Evolutionary conservation across 495 filamentous ascomycete species (phyloP).

Genomic region (Penicillium arizonense): DNA sequence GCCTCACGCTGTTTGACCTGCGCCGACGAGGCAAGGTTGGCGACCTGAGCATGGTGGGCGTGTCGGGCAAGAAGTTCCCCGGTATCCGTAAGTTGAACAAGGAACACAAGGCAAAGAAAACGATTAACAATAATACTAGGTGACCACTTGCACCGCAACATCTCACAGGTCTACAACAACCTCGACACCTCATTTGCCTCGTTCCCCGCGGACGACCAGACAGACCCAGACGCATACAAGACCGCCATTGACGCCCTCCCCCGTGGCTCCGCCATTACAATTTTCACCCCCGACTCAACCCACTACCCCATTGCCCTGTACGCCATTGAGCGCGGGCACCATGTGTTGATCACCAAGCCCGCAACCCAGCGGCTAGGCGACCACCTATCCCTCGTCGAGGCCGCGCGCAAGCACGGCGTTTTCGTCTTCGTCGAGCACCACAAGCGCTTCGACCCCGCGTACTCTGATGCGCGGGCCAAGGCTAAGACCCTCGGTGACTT

Average conservation of each 20-base stretch:
- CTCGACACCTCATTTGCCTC: slow-evolving; percentile 81
- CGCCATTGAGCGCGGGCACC: slow-evolving; percentile 80
- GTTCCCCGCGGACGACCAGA: slow-evolving; percentile 68
- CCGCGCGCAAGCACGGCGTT: slow-evolving; percentile 70
- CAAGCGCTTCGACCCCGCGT: slow-evolving; percentile 92
- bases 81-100: slow-evolving; percentile 68
- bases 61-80: slow-evolving; percentile 83
- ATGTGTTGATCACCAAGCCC: slow-evolving; percentile 95
- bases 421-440: slow-evolving; percentile 96
- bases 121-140: slow-evolving; percentile 43
- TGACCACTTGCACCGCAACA: slow-evolving; percentile 85
- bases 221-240: slow-evolving; percentile 84
- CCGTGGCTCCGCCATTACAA: slow-evolving; percentile 86
- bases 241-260: slow-evolving; percentile 80
- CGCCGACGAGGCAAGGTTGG: slow-evolving; percentile 84
- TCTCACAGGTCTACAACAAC: slow-evolving; percentile 80
- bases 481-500: slow-evolving; percentile 80
- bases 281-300: slow-evolving; percentile 93
- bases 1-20: slow-evolving; percentile 85
- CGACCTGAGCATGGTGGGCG: slow-evolving; percentile 84
- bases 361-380: slow-evolving; percentile 79
- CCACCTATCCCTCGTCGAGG: slow-evolving; percentile 72
- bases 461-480: slow-evolving; percentile 75
- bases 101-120: background rate
- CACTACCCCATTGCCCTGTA: slow-evolving; percentile 95